These are phyloP conservation scores for Pseudisothecium myosuroides DNA, from an alignment of 225 moss, liverwort and hornwort genomes.

Conservation along the genomic window DNA sequence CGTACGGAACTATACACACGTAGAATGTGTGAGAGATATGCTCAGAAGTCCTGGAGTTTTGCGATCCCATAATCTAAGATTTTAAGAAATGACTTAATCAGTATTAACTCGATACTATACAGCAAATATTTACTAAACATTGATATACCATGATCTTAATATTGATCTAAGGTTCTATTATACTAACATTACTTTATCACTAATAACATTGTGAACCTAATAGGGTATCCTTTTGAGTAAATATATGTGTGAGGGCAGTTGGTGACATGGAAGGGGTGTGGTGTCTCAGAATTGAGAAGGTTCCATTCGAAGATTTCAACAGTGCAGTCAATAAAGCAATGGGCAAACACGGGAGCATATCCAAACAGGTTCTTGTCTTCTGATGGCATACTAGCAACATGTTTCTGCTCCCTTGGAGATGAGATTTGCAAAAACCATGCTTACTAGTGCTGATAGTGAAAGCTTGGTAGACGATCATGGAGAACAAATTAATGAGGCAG, in stretches of 20 bases:
- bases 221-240: not conserved
- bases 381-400: not conserved
- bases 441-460: not conserved
- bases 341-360: constrained; percentile 64
- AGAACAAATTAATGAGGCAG: not conserved
- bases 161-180: not conserved
- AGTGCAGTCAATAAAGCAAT: constrained; percentile 59
- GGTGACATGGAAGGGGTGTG: not conserved
- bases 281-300: constrained; percentile 61
- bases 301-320: constrained; percentile 55
- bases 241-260: not conserved
- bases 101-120: not conserved
- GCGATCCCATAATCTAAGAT: not conserved
- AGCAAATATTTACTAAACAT: not conserved
- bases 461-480: not conserved
- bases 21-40: not conserved
- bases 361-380: constrained; percentile 76
- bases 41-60: not conserved
- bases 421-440: not conserved
- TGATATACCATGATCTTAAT: not conserved
- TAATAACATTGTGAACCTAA: not conserved
- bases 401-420: not conserved
- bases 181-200: not conserved
- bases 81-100: not conserved
- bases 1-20: not conserved